Conservation (phyloP, 108 stramenopile genomes). For the Asterionellopsis glacialis region DNA sequence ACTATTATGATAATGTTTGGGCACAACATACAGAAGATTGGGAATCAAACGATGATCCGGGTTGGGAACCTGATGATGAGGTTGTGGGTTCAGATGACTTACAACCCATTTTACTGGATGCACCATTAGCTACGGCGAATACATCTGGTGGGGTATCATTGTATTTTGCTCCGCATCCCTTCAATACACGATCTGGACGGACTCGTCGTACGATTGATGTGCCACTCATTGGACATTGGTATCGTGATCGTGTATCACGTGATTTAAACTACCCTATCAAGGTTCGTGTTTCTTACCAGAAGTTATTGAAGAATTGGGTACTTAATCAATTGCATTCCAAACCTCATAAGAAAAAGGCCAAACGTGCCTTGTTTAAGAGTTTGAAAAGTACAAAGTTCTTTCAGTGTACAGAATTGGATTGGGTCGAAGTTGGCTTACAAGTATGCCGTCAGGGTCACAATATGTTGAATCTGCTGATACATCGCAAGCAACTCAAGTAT, state of each 20-base stretch:
- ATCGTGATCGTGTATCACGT: conserved; percentile 77
- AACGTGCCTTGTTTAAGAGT: conserved; percentile 92
- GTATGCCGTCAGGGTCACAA: conserved; percentile 99
- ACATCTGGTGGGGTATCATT: conserved; percentile 89
- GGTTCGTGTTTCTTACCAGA: conserved; percentile 98
- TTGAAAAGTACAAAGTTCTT: conserved; percentile 99
- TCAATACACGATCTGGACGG: conserved; percentile 91
- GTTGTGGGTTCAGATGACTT: conserved; percentile 36
- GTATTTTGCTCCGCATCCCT: conserved; percentile 97
- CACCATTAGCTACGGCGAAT: conserved; percentile 59
- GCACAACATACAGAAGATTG: conserved; percentile 12
- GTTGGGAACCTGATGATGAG: conserved; percentile 49
- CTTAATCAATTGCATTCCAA: conserved; percentile 90
- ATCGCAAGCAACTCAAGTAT: conserved; percentile 98
- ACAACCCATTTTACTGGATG: conserved; percentile 49
- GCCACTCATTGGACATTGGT: conserved; percentile 96
- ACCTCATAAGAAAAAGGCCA: conserved; percentile 85
- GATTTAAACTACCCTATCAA: conserved; percentile 95
- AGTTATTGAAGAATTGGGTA: conserved; percentile 98
- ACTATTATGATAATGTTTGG: conserved; percentile 56
- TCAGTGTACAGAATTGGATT: conserved; percentile 98
- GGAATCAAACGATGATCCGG: conserved; percentile 34
- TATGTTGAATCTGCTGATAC: conserved; percentile 97
- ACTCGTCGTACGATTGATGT: conserved; percentile 94
- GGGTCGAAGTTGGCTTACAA: conserved; percentile 99